Percentiles rank a stretch among this genome's conserved stretches.
Conservation (phyloP, 169 alveolate genomes). For the Babesia gibsoni region DNA sequence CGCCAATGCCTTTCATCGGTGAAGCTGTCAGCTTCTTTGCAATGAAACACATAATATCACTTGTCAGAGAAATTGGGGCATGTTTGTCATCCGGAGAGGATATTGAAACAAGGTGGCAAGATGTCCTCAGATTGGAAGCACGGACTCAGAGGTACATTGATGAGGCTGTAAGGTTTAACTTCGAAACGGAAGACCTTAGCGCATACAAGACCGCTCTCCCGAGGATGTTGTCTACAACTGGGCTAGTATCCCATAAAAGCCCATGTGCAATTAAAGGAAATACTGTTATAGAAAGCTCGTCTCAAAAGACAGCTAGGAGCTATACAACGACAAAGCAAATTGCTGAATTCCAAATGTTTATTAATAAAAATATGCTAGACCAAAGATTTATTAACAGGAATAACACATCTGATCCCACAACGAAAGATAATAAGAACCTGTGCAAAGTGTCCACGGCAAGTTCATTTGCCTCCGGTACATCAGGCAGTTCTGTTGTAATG, state of each 20-base stretch:
- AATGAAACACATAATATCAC: slow-evolving; percentile 29
- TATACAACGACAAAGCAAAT: too few species aligned
- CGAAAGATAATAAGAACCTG: too few species aligned
- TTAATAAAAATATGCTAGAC: too few species aligned
- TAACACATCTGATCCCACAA: too few species aligned
- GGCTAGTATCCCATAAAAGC: too few species aligned
- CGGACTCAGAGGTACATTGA: slow-evolving; percentile 41
- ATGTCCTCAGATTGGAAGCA: slow-evolving; percentile 11
- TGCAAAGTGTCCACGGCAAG: too few species aligned
- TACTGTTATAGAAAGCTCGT: not conserved
- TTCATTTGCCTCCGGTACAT: too few species aligned
- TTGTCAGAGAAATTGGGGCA: slow-evolving; percentile 14
- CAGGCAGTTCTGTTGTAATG: too few species aligned
- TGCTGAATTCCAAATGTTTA: too few species aligned
- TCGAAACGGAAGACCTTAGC: slow-evolving; percentile 25
- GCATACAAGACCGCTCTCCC: slow-evolving; percentile 25
- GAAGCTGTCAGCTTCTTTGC: slow-evolving; percentile 59
- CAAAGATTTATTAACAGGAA: too few species aligned
- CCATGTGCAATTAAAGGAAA: too few species aligned
- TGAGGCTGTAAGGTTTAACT: slow-evolving; percentile 42
- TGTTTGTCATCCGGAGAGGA: slow-evolving; percentile 6
- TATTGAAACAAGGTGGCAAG: not conserved
- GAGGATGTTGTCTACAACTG: not conserved
- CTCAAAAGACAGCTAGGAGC: not conserved
- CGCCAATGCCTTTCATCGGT: not conserved